Evolutionary conservation across 2,329 filamentous ascomycete species (phyloP), one percentile per base, ranked within the genome.

Genomic region (Colletotrichum higginsianum): DNA sequence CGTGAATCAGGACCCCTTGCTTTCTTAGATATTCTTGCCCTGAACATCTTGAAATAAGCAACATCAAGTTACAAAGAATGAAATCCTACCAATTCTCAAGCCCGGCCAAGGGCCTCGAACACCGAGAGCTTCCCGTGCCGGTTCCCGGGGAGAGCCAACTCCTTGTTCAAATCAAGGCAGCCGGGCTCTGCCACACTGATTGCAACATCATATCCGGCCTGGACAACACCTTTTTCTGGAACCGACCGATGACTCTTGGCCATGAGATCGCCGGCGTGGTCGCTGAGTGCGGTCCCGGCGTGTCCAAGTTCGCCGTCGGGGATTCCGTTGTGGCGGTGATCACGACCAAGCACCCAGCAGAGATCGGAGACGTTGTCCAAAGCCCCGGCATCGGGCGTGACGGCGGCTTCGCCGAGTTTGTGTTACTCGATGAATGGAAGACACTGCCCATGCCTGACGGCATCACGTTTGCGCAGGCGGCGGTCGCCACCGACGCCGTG

Each of bases 151-250:
- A 49, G n/a, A 52, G 38, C n/a, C 53, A 66, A 13, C 42, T 47
- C 16, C 46, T 66, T 16, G 46, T 66, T n/a, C 30, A 30, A 3
- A 49, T 60, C 30, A 66, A 60, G 21, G 63, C 63, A 12, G 44
- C 63, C 8, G 63, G 63, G 11, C 63, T 66, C 46, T 66, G 44
- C n/a, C 44, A 60, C 46, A 52, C 53, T 16, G 63, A 66, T n/a
- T 58, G 42, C 18, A 46, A 66, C 55, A 56, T 66, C 3, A 46
- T 66, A 15, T 23, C 57, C 35, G 63, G 63, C 30, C 53, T 46
- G 12, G 55, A 56, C 21, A 56, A 21, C 6, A 56, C 38, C 21
- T 66, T 46, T 46, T 58, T 60, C 18, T 52, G 53, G 44, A 46
- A 44, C 40, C 55, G 57, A 11, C 63, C 63, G 12, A 30, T 52